Conservation (phyloP, 441 rosid species). For the Biscutella laevigata region DNA sequence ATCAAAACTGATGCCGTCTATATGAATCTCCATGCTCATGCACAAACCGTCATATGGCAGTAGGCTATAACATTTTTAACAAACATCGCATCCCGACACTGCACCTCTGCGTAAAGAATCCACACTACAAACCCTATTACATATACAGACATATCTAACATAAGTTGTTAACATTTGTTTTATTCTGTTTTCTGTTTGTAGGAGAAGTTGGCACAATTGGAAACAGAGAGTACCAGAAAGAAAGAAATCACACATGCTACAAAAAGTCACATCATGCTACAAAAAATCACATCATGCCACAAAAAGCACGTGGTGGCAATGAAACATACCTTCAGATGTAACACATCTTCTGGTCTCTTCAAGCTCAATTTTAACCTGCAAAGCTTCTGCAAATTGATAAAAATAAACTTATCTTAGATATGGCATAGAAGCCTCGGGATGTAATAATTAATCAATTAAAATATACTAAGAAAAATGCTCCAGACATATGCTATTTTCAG, state of each 20-base stretch:
- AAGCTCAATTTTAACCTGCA: constrained; percentile 56
- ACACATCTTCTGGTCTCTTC: constrained; percentile 42
- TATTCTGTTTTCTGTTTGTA: not conserved
- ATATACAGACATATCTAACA: not conserved
- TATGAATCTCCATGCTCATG: constrained; percentile 19
- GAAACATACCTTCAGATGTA: constrained; percentile 53
- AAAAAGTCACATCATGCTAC: no score
- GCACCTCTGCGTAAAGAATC: not conserved
- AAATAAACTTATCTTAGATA: constrained; percentile 9
- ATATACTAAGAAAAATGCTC: constrained; percentile 13
- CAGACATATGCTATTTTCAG: not conserved
- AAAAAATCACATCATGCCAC: constrained; percentile 8
- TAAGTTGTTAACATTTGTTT: not conserved
- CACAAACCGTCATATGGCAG: constrained; percentile 11
- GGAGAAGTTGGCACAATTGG: constrained; percentile 2
- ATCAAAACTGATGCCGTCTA: constrained; percentile 8
- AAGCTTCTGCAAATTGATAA: constrained; percentile 47
- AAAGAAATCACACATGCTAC: not conserved
- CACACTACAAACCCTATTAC: not conserved
- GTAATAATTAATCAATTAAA: not conserved
- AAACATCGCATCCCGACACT: constrained; percentile 5
- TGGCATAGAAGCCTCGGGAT: constrained; percentile 6
- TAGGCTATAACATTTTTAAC: constrained; percentile 5
- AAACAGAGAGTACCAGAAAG: constrained; percentile 15
- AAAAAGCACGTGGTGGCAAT: constrained; percentile 15